Base-by-base conservation (phyloP, 129 eudicot genomes). In the Helichrysum umbraculigerum region DNA sequence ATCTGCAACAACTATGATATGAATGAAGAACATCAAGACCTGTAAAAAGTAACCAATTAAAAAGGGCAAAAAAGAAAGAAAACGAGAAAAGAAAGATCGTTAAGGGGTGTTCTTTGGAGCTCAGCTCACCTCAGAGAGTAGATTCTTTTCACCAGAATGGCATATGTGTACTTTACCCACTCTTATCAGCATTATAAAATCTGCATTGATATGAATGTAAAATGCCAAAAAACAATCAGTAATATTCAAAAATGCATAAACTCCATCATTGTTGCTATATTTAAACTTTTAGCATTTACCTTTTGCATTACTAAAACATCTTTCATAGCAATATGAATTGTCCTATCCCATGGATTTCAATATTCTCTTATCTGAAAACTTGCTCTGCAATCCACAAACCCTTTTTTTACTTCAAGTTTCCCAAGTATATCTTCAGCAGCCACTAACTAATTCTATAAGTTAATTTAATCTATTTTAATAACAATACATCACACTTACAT, bases 241-340 rank as follows among this genome's bases (percentile, higher is more conserved):
- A 76, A 37, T 1, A 33, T 42, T 8, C 50, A 42, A 42, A 42
- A 42, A n/a, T n/a, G n/a, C n/a, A n/a, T n/a, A 42, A 42, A 42
- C 7, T 44, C 64, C 64, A 6, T 39, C 29, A 71, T 58, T 42
- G 50, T 34, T 22, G 54, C 28, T 71, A 32, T 28, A 19, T 35
- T 33, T 4, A 64, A 64, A 35, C 42, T 28, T 64, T 33, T 32
- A 61, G 5, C 11, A 7, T 17, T 56, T 63, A 86, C 97, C 81
- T 87, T 83, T 84, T 92, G 87, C 98, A 92, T 92, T 57, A 92
- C 87, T 19, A 84, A 47, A 50, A 89, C 81, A 79, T 92, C 98
- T 81, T 87, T 89, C 32, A 84, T 41, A 12, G 87, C 86, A 47
- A 78, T 83, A 72, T 32, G 78, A 17, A 79, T 81, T 77, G 64